Evolutionary conservation across 768 basidiomycete species (phyloP).

Genomic region (Pulveroboletus sp.): DNA sequence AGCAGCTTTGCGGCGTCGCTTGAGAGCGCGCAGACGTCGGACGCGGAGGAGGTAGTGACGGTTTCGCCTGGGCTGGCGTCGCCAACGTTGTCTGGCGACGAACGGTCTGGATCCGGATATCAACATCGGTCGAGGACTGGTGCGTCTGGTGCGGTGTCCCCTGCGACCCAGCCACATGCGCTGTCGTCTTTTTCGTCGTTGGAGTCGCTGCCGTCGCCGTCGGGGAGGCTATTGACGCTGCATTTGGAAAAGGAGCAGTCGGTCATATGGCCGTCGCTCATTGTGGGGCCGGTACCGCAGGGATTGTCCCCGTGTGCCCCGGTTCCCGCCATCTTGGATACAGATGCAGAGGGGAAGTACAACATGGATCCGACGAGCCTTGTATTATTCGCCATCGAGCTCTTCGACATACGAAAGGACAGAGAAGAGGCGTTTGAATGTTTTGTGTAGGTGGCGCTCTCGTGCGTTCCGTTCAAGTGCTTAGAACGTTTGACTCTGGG

Average conservation of each 20-base stretch:
- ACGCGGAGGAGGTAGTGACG: constrained; percentile 55
- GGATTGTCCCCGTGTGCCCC: constrained; percentile 49
- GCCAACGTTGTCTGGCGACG: constrained; percentile 57
- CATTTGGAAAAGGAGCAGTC: constrained; percentile 78
- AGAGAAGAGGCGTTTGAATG: constrained; percentile 78
- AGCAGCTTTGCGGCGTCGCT: constrained; percentile 82
- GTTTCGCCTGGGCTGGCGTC: constrained; percentile 60
- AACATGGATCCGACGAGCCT: constrained; percentile 88
- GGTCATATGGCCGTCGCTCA: constrained; percentile 77
- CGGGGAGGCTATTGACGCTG: constrained; percentile 69
- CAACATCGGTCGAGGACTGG: constrained; percentile 21
- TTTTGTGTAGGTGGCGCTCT: constrained; percentile 53
- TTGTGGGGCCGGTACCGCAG: constrained; percentile 67
- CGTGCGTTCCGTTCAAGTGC: neutral
- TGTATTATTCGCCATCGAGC: constrained; percentile 63
- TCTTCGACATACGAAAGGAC: constrained; percentile 70
- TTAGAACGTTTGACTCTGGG: neutral
- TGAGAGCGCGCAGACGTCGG: constrained; percentile 68
- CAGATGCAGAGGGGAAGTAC: constrained; percentile 53
- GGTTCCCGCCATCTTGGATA: constrained; percentile 50
- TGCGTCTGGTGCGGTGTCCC: constrained; percentile 53
- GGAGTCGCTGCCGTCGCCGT: constrained; percentile 58
- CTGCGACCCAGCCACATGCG: constrained; percentile 48
- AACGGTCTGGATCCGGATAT: constrained; percentile 28
- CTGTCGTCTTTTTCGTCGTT: constrained; percentile 76